Evolutionary conservation across 2,329 filamentous ascomycete species (phyloP), one percentile per base, ranked within the genome.

Genomic region (Conoideocrella luteorostrata): DNA sequence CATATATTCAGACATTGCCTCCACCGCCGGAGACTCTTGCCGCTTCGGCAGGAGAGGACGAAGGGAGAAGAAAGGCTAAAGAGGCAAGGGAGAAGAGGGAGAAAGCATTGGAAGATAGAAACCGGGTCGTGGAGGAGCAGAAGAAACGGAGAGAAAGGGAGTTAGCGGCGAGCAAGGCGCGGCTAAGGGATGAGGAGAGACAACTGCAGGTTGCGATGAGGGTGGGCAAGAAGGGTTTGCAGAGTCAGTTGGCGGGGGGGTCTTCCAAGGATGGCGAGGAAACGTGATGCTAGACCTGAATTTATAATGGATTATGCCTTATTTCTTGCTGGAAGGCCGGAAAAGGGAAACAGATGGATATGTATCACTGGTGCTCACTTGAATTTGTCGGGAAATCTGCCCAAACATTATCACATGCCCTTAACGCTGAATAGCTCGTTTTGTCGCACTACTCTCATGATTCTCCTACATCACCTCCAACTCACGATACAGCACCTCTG

Each of bases 131-230:
- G 6, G 75, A 77, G 23, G 78, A 84, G 55, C 77, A 85, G 58
- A 83, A 78, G 62, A 65, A 72, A 52, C 69, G 67, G 54, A 72
- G 84, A 49, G 71, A 77, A 52, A 71, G 75, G 45, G 77, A 78
- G 39, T 59, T 86, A 10, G 74, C 75, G 26, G 72, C 71, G 35
- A 80, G 80, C 17, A 82, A 77, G 53, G 79, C 78, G 0, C 64
- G 74, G 35, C 54, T 88, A 40, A 66, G 78, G 28, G 82, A 86
- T 45, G 81, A 82, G 51, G 83, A 88, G 63, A 69, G 72, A 50
- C 81, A 86, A 56, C 63, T 88, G 44, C 76, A 85, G 56, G 68
- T 71, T 49, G 85, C 84, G 1, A 84, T 87, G 80, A 74, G 74
- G 46, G 74, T 88, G 11, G 74, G 76, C 0, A 86, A 83, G 61